Base-by-base conservation (phyloP, 2,329 filamentous ascomycete species). In the Neospermospora avenae region DNA sequence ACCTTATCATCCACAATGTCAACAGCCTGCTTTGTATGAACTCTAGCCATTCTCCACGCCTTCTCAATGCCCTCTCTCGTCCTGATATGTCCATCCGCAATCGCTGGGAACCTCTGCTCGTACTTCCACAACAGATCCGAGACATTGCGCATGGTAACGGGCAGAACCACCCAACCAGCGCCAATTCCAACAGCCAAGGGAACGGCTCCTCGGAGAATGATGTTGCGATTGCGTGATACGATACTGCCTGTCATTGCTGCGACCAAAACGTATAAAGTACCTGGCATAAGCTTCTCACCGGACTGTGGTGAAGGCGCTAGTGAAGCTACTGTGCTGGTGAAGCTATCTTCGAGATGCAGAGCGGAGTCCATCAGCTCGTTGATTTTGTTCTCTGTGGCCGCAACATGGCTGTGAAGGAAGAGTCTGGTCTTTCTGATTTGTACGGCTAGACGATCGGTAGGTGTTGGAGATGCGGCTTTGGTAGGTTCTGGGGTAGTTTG, bases 231-330 rank as follows among this genome's bases (percentile, higher is more conserved):
- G 65, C 93, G 86, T 58, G 90, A 86, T 58, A 97, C 80, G 74
- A 99, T 98, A 75, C 86, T 92, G 68, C 93, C 95, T 37, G 95
- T 91, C 93, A 99, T 97, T 70, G 91, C 87, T 44, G 93, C 88
- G 51, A 99, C 93, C 31, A 97, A 84, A 49, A 98, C 92, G 78
- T 98, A 98, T 68, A 98, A 85, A 61, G 86, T 81, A 25, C 93
- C 93, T 35, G 95, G 95, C 77, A 98, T 87, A 59, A 99, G 83
- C 73, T 87, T 86, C 81, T 99, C 95, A 74, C 90, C 90, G 62
- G 86, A 90, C 76, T 93, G 89, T 70, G 87, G 88, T 39, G 92
- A 81, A 31, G 95, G 95, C 20, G 93, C 95, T 41, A 99, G 84
- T 22, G 89, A 92, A 61, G 93, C 91, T 68, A 99, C 77, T 63